phyloP scores from a whole-genome alignment of 768 basidiomycete species.

The Mycena albidolilacea region DNA sequence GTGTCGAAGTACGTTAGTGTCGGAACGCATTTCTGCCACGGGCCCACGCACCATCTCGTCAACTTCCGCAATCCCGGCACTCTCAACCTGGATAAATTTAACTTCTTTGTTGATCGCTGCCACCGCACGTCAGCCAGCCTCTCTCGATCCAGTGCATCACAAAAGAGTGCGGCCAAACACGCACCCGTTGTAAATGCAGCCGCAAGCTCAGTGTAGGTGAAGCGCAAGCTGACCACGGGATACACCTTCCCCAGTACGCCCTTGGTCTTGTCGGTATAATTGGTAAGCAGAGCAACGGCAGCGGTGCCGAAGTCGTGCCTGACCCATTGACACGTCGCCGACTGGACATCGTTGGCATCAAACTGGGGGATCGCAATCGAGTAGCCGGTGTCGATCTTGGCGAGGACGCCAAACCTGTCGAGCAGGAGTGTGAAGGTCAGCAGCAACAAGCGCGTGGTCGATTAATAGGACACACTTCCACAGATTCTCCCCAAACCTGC shows the following conservation, averaged over 20 bases:
- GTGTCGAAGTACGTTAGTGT: too few relatives aligned
- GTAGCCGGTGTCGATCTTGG: conserved; percentile 31
- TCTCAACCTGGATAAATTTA: too few relatives aligned
- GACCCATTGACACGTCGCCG: conserved; percentile 37
- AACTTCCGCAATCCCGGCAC: too few relatives aligned
- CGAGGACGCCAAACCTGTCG: conserved; percentile 13
- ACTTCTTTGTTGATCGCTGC: too few relatives aligned
- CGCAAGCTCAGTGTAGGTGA: conserved; percentile 36
- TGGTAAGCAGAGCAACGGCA: conserved; percentile 36
- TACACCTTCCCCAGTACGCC: conserved; percentile 31
- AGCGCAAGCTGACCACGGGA: conserved; percentile 32
- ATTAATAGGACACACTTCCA: conserved; percentile 29
- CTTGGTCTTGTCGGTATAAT: conserved; percentile 27
- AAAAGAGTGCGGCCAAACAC: neutral
- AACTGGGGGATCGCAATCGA: conserved; percentile 27
- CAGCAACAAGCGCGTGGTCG: neutral
- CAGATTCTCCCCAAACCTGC: neutral
- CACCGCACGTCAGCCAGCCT: too few relatives aligned
- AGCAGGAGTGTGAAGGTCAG: too few relatives aligned
- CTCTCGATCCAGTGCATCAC: too few relatives aligned
- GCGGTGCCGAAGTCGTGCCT: conserved; percentile 31
- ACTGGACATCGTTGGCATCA: conserved; percentile 19
- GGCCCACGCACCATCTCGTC: too few relatives aligned
- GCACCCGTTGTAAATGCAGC: conserved; percentile 38
- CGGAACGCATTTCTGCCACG: too few relatives aligned